Evolutionary conservation across 2,329 filamentous ascomycete species (phyloP), one percentile per base, ranked within the genome.

Genomic region (Neofusicoccum cordaticola): DNA sequence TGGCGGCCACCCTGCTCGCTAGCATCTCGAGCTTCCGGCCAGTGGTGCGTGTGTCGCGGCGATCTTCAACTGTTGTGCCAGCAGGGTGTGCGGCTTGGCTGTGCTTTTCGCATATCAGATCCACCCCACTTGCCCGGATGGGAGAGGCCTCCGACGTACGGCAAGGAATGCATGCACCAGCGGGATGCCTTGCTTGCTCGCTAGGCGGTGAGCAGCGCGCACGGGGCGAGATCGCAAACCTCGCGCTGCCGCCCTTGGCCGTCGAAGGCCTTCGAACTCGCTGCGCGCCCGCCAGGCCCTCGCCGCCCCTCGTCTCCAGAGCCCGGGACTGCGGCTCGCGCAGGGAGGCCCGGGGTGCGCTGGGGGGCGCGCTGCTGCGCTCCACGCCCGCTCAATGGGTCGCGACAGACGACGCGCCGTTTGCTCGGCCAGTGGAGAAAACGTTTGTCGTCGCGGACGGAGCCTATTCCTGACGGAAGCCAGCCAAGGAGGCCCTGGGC

Each of bases 361-460:
- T 31, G 1, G 27, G 27, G 27, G 27, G 27, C 5, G 5, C 12
- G 19, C 35, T 15, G 39, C 11, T 27, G 57, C 57, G 19, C 37
- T 41, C 35, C 19, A 13, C n/a, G 8, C n/a, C 31, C 8, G 42
- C 15, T 60, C 56, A 60, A 60, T 60, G 42, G 56, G 41, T 37
- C 56, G 8, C 13, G 19, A 15, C 19, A 6, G 19, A 44, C 39
- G 42, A 22, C 31, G 11, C 42, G 42, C 35, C 42, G 34, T 39
- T 61, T 41, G 34, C 35, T 61, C 42, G 42, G 44, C 45, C 58
- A 51, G 58, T 62, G 58, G 58, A 62, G 58, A 41, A 60, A 60
- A 39, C 42, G 31, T 27, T 41, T 50, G 57, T 48, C 57, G 57
- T 61, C 41, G 41, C 17, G 42, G 57, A 35, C 44, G 42, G 42